Percentiles rank a stretch among this genome's conserved stretches.
Conservation (phyloP, 2,329 filamentous ascomycete genomes). For the Penicillium sp. region DNA sequence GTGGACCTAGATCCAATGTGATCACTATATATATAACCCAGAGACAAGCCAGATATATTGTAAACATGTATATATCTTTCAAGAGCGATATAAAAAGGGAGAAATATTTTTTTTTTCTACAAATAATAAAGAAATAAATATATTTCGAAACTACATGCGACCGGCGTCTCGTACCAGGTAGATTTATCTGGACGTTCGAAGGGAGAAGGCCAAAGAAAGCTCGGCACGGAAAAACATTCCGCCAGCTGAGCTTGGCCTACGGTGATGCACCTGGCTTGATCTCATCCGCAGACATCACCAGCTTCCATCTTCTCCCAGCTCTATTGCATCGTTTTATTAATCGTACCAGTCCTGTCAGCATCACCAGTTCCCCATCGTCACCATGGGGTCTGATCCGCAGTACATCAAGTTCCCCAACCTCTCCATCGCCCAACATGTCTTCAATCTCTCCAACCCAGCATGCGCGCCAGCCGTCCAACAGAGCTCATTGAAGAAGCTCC, state of each 20-base stretch:
- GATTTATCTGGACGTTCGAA: not conserved
- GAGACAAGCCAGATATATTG: not conserved
- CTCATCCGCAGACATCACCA: conserved; percentile 20
- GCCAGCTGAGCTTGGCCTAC: conserved; percentile 36
- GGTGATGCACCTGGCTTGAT: conserved; percentile 21
- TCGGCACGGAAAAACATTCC: conserved; percentile 33
- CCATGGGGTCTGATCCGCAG: conserved; percentile 62
- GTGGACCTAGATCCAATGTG: not conserved
- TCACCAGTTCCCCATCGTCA: conserved; percentile 31
- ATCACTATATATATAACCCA: not conserved
- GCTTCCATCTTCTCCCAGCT: conserved; percentile 9
- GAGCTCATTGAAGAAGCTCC: conserved; percentile 58
- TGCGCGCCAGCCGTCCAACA: conserved; percentile 54
- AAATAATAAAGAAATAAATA: not conserved
- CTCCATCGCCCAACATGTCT: conserved; percentile 64
- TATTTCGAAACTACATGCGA: not conserved
- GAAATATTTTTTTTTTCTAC: not conserved
- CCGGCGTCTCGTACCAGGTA: not conserved
- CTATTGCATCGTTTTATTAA: conserved; percentile 6
- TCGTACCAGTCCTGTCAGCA: not conserved
- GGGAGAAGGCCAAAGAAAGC: not conserved
- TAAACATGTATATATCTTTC: not conserved
- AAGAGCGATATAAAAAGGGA: not conserved
- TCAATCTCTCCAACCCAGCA: conserved; percentile 63
- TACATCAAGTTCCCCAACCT: conserved; percentile 65